Base-by-base conservation (phyloP, 768 basidiomycete species). In the Pulveroboletus ravenelii region DNA sequence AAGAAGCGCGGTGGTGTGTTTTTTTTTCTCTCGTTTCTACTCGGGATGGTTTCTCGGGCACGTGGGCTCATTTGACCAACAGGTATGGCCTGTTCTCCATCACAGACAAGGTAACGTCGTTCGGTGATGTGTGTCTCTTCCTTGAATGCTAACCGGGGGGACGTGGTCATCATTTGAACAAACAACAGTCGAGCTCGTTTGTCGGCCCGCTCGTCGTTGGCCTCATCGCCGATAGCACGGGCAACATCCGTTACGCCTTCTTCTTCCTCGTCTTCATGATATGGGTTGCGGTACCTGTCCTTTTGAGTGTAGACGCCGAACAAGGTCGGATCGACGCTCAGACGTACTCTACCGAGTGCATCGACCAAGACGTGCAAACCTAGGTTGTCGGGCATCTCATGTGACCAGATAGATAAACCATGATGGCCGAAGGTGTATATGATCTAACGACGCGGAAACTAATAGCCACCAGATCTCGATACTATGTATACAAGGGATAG, bases 221-320 rank as follows among this genome's bases (percentile, higher is more conserved):
- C 0, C 57, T 93, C 34, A 88, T 97, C 36, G 84, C 93, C 0
- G 93, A 95, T 63, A 66, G 75, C 39, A 97, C 93, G 0, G 93
- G 89, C 3, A 93, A 95, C 67, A 94, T 96, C 42, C 86, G 94
- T 25, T 88, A 87, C 54, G 85, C 85, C 3, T 97, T 96, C 69
- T 84, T 90, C 63, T 93, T 98, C 72, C 77, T 97, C 14, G 74
- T 91, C 3, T 50, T 75, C 45, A 89, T 95, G 86, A 74, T 96
- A 12, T 86, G 86, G 79, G 57, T 81, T 2, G 87, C 93, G 0
- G 70, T 95, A 2, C 94, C 93, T 0, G 70, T 95, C 0, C 74
- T 99, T 7, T 59, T 70, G 53, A 73, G 74, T 32, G 89, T 95
- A 3, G 75, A 93, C 62, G 75, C 90, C 2, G 81, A 83, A 40